phyloP scores from a whole-genome alignment of 2,329 filamentous ascomycete genomes.

The Colletotrichum lentis region DNA sequence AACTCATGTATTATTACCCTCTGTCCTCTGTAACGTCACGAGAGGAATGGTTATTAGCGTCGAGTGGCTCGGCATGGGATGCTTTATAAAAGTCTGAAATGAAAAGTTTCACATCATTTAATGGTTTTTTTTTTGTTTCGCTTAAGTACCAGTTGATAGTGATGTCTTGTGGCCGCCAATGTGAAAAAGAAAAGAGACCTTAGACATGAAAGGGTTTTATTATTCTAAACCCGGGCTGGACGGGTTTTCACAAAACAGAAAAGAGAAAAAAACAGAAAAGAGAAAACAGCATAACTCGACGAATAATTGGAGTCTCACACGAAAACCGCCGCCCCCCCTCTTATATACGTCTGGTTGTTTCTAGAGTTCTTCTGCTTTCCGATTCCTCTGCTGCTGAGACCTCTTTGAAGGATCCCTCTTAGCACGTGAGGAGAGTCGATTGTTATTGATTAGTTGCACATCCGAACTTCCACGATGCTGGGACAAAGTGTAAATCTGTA shows the following conservation, averaged over 20 bases:
- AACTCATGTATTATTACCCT: constrained; percentile 12
- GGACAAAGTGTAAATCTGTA: too few species aligned
- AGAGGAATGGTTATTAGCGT: neutral
- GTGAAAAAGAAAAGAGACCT: too few species aligned
- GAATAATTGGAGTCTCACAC: neutral
- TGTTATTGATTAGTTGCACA: too few species aligned
- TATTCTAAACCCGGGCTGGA: neutral
- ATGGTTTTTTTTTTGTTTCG: neutral
- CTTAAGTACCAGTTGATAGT: neutral
- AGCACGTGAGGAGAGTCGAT: too few species aligned
- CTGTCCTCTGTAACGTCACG: constrained; percentile 3
- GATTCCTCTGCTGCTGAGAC: too few species aligned
- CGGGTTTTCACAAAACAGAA: neutral
- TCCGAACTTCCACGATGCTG: too few species aligned
- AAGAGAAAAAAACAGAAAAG: neutral
- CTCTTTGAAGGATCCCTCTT: too few species aligned
- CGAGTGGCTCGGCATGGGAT: neutral
- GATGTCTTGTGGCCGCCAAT: too few species aligned
- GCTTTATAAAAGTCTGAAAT: neutral
- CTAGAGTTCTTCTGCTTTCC: too few species aligned
- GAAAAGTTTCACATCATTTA: neutral
- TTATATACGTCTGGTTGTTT: too few species aligned
- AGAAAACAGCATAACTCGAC: neutral
- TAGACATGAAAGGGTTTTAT: too few species aligned
- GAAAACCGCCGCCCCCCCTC: neutral